A percentile compares a stretch with the other conserved stretches of the same genome.
Evolutionary conservation across 2,329 filamentous ascomycete species (phyloP).

Genomic region (Aspergillus latus): DNA sequence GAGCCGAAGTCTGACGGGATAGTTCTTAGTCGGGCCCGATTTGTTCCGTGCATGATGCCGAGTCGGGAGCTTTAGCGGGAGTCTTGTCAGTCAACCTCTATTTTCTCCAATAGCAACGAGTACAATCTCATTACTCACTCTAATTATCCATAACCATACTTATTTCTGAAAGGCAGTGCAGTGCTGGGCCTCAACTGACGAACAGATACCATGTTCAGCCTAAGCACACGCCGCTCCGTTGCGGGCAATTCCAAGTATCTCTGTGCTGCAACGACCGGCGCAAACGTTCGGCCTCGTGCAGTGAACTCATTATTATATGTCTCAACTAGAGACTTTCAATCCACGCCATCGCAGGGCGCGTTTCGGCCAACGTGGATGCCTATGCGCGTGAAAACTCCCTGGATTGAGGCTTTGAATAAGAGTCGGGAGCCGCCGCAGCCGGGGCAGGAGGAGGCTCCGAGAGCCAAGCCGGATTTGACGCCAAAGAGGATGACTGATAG

Average conservation of each 20-base stretch:
- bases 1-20: neutral
- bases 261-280: slow-evolving; percentile 9
- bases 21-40: slow-evolving; percentile 22
- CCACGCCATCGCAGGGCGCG: slow-evolving; percentile 26
- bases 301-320: slow-evolving; percentile 9
- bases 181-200: neutral
- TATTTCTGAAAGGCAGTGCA: neutral
- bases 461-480: slow-evolving; percentile 55
- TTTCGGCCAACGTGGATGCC: slow-evolving; percentile 49
- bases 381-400: slow-evolving; percentile 64
- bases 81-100: slow-evolving; percentile 2
- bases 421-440: slow-evolving; percentile 47
- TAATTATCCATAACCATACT: neutral
- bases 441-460: slow-evolving; percentile 21
- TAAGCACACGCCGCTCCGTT: slow-evolving; percentile 21
- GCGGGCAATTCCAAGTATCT: slow-evolving; percentile 23
- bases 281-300: slow-evolving; percentile 7
- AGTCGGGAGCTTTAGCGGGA: slow-evolving; percentile 21
- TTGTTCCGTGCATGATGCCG: slow-evolving; percentile 25
- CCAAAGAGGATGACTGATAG: slow-evolving; percentile 71
- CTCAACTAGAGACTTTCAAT: slow-evolving; percentile 28
- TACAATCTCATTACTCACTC: slow-evolving; percentile 1
- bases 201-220: slow-evolving; percentile 18
- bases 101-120: slow-evolving; percentile 13
- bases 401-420: slow-evolving; percentile 64